Evolutionary conservation across 139 green algal genomes (phyloP), one percentile per base, ranked within the genome.

Genomic region (Axilococcus clingmanii): DNA sequence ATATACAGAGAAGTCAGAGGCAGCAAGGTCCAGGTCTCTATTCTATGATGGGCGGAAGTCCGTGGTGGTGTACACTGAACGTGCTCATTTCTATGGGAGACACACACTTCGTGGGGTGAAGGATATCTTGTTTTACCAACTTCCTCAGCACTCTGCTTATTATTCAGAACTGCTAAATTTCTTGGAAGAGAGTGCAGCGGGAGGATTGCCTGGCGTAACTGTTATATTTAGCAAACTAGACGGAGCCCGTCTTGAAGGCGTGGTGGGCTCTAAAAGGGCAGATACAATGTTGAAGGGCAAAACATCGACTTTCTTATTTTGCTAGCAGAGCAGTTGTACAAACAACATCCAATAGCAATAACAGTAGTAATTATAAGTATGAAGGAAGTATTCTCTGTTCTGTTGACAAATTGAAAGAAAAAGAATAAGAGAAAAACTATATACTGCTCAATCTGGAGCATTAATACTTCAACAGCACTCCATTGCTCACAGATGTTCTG

Each of bases 41-140:
- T 98, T 98, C 65, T 80, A 66, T 37, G 67, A 93, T 42, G 69
- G 80, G 0, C 57, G 75, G 5, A 64, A 56, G 3, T 70, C 70
- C 8, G 37, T 98, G n/a, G 47, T 96, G 63, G 59, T 98, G 15
- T 93, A 93, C 70, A 96, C 85, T 3, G 91, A 98, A 72, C 66
- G 91, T 2, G 75, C 89, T 4, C 89, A 97, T 65, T 98, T 97
- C 50, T 98, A 96, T 70, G 57, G 87, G 58, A 65, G 90, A 17
- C 69, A 80, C 28, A 57, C 65, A 30, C 72, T 94, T 22, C 63
- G 78, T 0, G 85, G 83, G n/a, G 67, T 89, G 40, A 75, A 79
- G 74, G 77, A 91, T 48, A 49, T 89, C 19, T 36, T 91, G 5
- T 93, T 95, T 63, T 96, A 94, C 57, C 67, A 71, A 22, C 65